Base-by-base conservation (phyloP, 306 rosid species). In the Pyrus betulifolia region DNA sequence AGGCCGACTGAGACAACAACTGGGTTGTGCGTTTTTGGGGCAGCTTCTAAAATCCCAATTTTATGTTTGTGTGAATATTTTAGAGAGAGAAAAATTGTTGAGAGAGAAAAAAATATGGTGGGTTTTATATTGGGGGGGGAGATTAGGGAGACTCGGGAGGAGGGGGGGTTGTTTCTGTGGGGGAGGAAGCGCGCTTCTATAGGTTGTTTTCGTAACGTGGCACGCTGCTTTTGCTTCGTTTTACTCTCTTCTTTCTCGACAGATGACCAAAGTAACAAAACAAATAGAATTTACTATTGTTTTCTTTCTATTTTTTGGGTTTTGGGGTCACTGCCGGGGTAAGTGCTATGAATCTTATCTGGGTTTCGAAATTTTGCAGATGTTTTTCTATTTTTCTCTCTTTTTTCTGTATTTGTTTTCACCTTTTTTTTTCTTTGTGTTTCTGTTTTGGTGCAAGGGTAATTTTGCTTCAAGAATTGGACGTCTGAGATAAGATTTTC, bases 101-200 rank as follows among this genome's bases (percentile, higher is more conserved):
- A 69, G 70, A 9, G 30, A 23, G 64, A 27, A 30, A 7, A 5
- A 31, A 31, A 30, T 1, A 8, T 31, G 6, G 31, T 64, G 33
- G 54, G 72, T 62, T 17, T 33, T 18, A 4, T 18, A 46, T 75
- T 21, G 44, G 12, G 61, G n/a, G 25, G 75, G 12, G 5, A 55
- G 61, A 23, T 14, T 12, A 51, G 78, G 22, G 59, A 40, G 70
- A 38, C 74, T 72, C 73, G 70, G 75, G 84, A 62, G 11, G 60
- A 7, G 70, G 74, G 84, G n/a, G 72, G 27, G 15, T 4, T 9
- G 1, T 57, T 8, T 8, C 38, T 64, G 71, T 57, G 71, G 61
- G 77, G 77, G 71, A 60, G 55, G 77, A 68, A 71, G 80, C 54
- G 81, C 79, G 78, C 80, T 74, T 78, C 85, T 61, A 72, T 74